Percentiles rank a stretch among this genome's conserved stretches.
Evolutionary conservation across 2,329 filamentous ascomycete genomes (phyloP).

Genomic region (Pestalotiopsis sp.): DNA sequence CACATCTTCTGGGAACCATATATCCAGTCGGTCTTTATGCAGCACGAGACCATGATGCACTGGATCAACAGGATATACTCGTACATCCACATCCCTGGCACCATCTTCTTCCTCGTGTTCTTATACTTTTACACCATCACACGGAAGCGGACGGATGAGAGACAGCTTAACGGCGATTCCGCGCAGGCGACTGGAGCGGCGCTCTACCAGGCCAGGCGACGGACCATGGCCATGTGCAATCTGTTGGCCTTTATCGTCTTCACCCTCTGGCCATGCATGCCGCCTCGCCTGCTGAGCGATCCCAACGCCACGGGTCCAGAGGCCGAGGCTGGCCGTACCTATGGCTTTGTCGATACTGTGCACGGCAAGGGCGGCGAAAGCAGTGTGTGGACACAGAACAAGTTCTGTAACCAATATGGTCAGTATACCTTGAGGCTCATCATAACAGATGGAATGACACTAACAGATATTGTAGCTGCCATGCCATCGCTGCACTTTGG

Average conservation of each 20-base stretch:
- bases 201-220: conserved; percentile 55
- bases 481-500: conserved; percentile 79
- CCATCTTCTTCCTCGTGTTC: conserved; percentile 65
- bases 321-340: conserved; percentile 60
- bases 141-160: conserved; percentile 27
- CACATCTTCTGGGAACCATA: conserved; percentile 65
- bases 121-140: conserved; percentile 72
- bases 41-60: conserved; percentile 56
- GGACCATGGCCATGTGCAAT: conserved; percentile 64
- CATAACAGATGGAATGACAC: neutral
- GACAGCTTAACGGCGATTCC: conserved; percentile 11
- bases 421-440: conserved; percentile 21
- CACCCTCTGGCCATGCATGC: conserved; percentile 65
- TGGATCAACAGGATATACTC: conserved; percentile 75
- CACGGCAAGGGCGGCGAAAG: conserved; percentile 56
- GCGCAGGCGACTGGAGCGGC: conserved; percentile 39
- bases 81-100: conserved; percentile 77
- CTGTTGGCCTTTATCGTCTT: conserved; percentile 61
- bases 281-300: conserved; percentile 59
- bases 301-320: conserved; percentile 53
- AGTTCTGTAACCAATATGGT: conserved; percentile 76
- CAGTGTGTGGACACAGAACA: conserved; percentile 70
- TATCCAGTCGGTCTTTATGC: conserved; percentile 44
- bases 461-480: conserved; percentile 48
- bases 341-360: conserved; percentile 62